Conservation (phyloP, 345 rosid genomes). For the Salix koriyanagi region DNA sequence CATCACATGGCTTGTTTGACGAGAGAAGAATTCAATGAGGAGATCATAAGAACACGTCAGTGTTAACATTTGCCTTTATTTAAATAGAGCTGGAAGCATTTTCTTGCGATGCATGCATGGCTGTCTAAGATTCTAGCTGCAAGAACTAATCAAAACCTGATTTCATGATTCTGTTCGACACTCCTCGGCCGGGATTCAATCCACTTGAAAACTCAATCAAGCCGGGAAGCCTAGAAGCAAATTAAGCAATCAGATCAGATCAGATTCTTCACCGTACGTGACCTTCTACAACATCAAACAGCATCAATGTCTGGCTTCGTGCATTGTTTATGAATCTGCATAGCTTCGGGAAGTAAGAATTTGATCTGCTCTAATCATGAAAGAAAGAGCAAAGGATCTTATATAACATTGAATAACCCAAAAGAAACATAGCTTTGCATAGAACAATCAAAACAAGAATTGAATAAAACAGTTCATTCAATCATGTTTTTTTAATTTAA, state of each 20-base stretch:
- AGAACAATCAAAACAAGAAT: not conserved
- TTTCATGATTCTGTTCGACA: not conserved
- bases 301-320: slow-evolving; percentile 45
- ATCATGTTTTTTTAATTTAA: too few species aligned
- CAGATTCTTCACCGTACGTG: slow-evolving; percentile 29
- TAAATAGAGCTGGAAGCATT: too few species aligned
- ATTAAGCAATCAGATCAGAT: slow-evolving; percentile 27
- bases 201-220: not conserved
- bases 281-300: slow-evolving; percentile 31
- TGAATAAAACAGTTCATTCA: not conserved
- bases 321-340: slow-evolving; percentile 36
- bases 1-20: too few species aligned
- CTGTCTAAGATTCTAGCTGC: too few species aligned
- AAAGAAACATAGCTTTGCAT: not conserved
- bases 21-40: too few species aligned
- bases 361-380: slow-evolving; percentile 49
- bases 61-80: too few species aligned
- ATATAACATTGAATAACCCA: not conserved
- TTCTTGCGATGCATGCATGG: too few species aligned
- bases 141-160: too few species aligned
- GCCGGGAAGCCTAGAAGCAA: slow-evolving; percentile 28
- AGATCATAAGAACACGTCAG: too few species aligned
- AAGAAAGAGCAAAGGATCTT: not conserved
- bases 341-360: slow-evolving; percentile 44
- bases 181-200: not conserved